These are phyloP conservation scores for Dactylellina parvicollis DNA, from an alignment of 2,329 filamentous ascomycete species.

Conservation along the genomic window DNA sequence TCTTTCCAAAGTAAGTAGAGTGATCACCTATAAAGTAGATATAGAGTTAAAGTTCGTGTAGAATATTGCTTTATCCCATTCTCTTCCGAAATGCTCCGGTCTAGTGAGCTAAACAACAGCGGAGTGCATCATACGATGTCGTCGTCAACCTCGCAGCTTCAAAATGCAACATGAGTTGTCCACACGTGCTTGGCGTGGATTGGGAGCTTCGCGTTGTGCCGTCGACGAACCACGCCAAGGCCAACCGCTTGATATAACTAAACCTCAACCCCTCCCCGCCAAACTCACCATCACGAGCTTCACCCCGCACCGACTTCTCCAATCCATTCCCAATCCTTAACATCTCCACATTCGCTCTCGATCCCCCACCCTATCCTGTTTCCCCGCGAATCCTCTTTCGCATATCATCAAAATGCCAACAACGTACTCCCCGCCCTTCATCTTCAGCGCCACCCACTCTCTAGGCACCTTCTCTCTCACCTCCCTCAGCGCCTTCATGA, in stretches of 20 bases:
- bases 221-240: neutral
- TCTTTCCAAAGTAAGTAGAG: too few species aligned
- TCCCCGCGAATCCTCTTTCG: too few species aligned
- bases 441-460: slow-evolving; percentile 47
- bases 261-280: slow-evolving; percentile 13
- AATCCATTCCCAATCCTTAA: neutral
- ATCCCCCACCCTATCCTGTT: neutral
- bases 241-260: neutral
- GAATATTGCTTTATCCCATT: too few species aligned
- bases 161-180: slow-evolving; percentile 19
- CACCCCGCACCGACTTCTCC: neutral
- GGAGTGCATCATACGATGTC: neutral
- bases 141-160: neutral
- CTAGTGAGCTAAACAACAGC: too few species aligned
- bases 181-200: neutral
- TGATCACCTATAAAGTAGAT: too few species aligned
- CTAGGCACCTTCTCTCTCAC: slow-evolving; percentile 34
- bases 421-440: slow-evolving; percentile 44
- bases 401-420: slow-evolving; percentile 48
- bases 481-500: slow-evolving; percentile 40
- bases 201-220: neutral
- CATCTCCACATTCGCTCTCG: neutral
- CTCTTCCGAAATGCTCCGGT: too few species aligned
- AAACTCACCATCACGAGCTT: neutral
- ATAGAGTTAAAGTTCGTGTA: too few species aligned